Evolutionary conservation across 2,329 filamentous ascomycete species (phyloP), one percentile per base, ranked within the genome.

Genomic region (Trichophyton schoenleinii): DNA sequence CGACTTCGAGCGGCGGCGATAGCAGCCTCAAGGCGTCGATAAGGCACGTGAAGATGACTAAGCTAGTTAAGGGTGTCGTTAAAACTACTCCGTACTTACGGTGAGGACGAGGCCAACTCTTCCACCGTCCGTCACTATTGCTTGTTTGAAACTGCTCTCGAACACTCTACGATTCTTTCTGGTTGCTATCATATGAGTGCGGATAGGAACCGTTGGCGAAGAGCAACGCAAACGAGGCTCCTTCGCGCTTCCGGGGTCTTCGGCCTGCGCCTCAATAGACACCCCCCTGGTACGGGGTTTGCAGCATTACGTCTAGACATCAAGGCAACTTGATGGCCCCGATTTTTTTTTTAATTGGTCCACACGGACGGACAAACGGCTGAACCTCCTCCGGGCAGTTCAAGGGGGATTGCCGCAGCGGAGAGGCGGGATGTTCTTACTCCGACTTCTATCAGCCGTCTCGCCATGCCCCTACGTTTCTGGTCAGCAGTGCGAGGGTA

Each of bases 31-130:
- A n/a, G 18, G 42, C 41, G 46, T 15, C 13, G 52, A 55, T 55
- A 55, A 55, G 52, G 28, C 52, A 55, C 52, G 52, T 55, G 52
- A 55, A 20, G n/a, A 22, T 55, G 52, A 55, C 52, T 55, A 55
- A 55, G 28, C 52, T 22, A 22, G 22, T 22, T 22, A 2, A 22
- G 3, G 22, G 22, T 22, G 22, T 22, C 2, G 22, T 18, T 18
- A 18, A 18, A 22, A 22, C 22, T 22, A 22, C 22, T 22, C 22
- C 22, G 22, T 22, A 18, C 18, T 18, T 18, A 22, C 22, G 22
- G 22, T 2, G 22, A 22, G 22, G 22, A 22, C 22, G 2, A 22
- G 22, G 22, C 22, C 22, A 22, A 22, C 22, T 22, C 22, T 22
- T 22, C 22, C 22, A 22, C 2, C 22, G 22, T 22, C 22, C 22